Conservation (phyloP, 75 land plant genomes). For the Chamaecyparis obtusa region DNA sequence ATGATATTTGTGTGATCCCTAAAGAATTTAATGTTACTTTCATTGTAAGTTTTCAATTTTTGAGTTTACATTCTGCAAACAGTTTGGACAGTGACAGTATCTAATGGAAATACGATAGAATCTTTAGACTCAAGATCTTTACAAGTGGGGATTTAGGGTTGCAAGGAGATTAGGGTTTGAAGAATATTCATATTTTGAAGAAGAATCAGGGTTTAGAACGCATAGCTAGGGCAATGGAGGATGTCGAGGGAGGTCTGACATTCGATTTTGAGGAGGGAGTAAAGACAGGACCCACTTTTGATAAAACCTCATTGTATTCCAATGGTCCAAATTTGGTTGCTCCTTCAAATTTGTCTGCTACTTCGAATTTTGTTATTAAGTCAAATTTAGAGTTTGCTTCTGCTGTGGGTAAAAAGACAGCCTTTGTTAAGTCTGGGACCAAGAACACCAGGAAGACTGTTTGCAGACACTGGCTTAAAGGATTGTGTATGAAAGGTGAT, state of each 20-base stretch:
- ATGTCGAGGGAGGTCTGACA: conserved; percentile 79
- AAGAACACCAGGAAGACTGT: conserved; percentile 86
- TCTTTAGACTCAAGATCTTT: too few relatives aligned
- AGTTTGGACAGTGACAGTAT: too few relatives aligned
- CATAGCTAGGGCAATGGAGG: conserved; percentile 51
- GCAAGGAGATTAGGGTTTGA: background rate
- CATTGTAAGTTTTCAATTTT: too few relatives aligned
- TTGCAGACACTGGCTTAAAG: conserved; percentile 96
- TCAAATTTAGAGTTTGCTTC: background rate
- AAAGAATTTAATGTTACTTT: too few relatives aligned
- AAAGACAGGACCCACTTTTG: conserved; percentile 37
- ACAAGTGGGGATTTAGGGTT: too few relatives aligned
- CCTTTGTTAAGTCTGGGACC: conserved; percentile 29
- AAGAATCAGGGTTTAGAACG: too few relatives aligned
- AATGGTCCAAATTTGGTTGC: background rate
- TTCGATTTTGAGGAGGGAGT: conserved; percentile 97
- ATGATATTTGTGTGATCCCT: too few relatives aligned
- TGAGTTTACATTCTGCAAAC: too few relatives aligned
- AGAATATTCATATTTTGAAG: too few relatives aligned
- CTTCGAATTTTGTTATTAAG: background rate
- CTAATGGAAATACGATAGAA: too few relatives aligned
- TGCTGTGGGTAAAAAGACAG: background rate
- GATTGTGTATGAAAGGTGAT: conserved; percentile 96
- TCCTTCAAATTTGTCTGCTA: background rate
- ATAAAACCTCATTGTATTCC: background rate